These are phyloP conservation scores for Leptographium lundbergii DNA, from an alignment of 2,329 filamentous ascomycete species.

Conservation along the genomic window DNA sequence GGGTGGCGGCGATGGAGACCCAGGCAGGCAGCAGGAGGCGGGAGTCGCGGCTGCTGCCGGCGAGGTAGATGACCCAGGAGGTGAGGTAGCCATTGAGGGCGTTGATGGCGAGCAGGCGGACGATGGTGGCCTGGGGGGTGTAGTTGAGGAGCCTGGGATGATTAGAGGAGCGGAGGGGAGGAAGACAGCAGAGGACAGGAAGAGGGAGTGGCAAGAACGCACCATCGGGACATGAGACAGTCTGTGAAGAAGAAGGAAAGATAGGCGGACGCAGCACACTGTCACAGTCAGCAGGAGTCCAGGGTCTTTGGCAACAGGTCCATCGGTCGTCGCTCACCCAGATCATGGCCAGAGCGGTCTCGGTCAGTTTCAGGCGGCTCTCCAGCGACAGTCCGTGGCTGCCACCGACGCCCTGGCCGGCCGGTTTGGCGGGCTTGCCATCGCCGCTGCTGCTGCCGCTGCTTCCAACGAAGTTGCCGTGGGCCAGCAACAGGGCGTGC, in stretches of 20 bases:
- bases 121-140: conserved; percentile 66
- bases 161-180: neutral
- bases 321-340: conserved; percentile 36
- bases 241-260: conserved; percentile 75
- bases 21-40: conserved; percentile 63
- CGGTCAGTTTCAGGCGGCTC: conserved; percentile 45
- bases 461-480: conserved; percentile 2
- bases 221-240: conserved; percentile 76
- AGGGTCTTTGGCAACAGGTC: neutral
- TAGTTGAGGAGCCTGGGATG: conserved; percentile 63
- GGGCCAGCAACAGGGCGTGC: conserved; percentile 20
- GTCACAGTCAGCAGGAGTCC: conserved; percentile 6
- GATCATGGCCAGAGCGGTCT: conserved; percentile 59
- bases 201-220: conserved; percentile 12
- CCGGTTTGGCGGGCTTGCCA: neutral
- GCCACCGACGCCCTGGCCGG: neutral
- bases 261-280: conserved; percentile 68
- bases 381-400: conserved; percentile 19
- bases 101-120: conserved; percentile 65
- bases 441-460: neutral
- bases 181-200: neutral
- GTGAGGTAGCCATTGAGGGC: conserved; percentile 64
- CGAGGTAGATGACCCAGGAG: conserved; percentile 56
- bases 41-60: conserved; percentile 57
- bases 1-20: conserved; percentile 63